A percentile compares a stretch with the other conserved stretches of the same genome.
These are phyloP conservation scores for Suillus lakei DNA, from an alignment of 768 basidiomycete species.

Conservation along the genomic window DNA sequence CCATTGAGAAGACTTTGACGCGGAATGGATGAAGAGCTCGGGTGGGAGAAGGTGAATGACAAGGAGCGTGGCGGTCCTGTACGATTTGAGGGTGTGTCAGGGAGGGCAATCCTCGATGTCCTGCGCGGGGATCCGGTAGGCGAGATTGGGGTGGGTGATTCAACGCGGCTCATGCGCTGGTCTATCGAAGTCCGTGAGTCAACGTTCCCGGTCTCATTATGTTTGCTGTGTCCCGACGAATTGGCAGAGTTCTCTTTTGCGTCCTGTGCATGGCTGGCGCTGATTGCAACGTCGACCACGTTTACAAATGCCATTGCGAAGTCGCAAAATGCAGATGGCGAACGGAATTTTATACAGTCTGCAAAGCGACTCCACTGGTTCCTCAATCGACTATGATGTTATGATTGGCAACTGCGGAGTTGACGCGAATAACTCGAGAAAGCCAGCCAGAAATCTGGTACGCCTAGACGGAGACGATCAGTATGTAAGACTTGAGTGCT, in stretches of 20 bases:
- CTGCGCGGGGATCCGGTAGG: constrained; percentile 9
- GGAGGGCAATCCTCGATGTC: constrained; percentile 15
- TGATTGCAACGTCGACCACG: constrained; percentile 13
- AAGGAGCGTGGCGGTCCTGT: constrained; percentile 79
- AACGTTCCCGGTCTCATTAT: neutral
- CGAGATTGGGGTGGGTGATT: constrained; percentile 13
- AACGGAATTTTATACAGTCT: neutral
- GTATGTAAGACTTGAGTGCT: neutral
- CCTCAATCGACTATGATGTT: neutral
- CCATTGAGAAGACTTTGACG: constrained; percentile 28
- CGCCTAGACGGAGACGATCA: neutral
- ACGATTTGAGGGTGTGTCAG: constrained; percentile 60
- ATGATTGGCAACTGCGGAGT: neutral
- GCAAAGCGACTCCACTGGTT: neutral
- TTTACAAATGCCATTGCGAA: constrained; percentile 10
- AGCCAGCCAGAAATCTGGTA: neutral
- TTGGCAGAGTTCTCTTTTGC: neutral
- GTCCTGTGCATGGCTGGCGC: constrained; percentile 7
- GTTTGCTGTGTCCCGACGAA: neutral
- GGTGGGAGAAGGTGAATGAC: constrained; percentile 63
- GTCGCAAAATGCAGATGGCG: neutral
- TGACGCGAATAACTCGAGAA: neutral
- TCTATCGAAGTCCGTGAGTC: constrained; percentile 5
- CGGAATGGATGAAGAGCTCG: constrained; percentile 43
- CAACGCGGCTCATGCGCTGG: constrained; percentile 18